A percentile compares a stretch with the other conserved stretches of the same genome.
phyloP scores from a whole-genome alignment of 2,329 filamentous ascomycete species.

The Pseudophaeomoniella oleicola region DNA sequence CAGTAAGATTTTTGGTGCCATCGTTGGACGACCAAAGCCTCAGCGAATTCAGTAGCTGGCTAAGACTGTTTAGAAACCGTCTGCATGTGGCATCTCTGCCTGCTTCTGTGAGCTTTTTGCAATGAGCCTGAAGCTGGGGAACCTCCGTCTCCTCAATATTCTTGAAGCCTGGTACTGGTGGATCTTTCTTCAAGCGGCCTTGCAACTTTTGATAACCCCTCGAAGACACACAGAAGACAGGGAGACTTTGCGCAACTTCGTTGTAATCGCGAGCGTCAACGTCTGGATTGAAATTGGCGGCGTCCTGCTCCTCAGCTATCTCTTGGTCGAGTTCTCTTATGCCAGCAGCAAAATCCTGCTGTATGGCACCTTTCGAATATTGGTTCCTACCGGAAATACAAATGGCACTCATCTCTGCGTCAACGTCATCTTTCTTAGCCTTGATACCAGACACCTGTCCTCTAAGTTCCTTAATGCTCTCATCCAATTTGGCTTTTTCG shows the following conservation, averaged over 20 bases:
- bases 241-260: conserved; percentile 37
- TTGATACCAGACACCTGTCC: conserved; percentile 16
- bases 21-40: conserved; percentile 34
- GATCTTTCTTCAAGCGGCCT: conserved; percentile 37
- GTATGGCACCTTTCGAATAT: conserved; percentile 40
- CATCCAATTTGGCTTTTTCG: conserved; percentile 11
- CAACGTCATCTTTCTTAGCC: conserved; percentile 15
- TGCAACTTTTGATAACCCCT: conserved; percentile 48
- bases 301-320: conserved; percentile 36
- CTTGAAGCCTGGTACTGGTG: conserved; percentile 36
- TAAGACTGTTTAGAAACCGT: conserved; percentile 36
- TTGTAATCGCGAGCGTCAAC: conserved; percentile 44
- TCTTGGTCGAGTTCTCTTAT: conserved; percentile 48
- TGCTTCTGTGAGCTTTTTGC: conserved; percentile 40
- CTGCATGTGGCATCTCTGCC: conserved; percentile 29
- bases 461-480: conserved; percentile 17
- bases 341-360: conserved; percentile 43
- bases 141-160: conserved; percentile 42
- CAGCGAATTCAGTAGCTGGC: conserved; percentile 38
- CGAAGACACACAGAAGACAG: conserved; percentile 52
- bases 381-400: conserved; percentile 43
- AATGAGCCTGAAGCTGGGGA: conserved; percentile 43
- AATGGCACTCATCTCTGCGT: conserved; percentile 14
- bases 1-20: conserved; percentile 25
- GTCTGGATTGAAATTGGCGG: conserved; percentile 39